Evolutionary conservation across 2,329 filamentous ascomycete genomes (phyloP).

Genomic region (Colletotrichum higginsianum): DNA sequence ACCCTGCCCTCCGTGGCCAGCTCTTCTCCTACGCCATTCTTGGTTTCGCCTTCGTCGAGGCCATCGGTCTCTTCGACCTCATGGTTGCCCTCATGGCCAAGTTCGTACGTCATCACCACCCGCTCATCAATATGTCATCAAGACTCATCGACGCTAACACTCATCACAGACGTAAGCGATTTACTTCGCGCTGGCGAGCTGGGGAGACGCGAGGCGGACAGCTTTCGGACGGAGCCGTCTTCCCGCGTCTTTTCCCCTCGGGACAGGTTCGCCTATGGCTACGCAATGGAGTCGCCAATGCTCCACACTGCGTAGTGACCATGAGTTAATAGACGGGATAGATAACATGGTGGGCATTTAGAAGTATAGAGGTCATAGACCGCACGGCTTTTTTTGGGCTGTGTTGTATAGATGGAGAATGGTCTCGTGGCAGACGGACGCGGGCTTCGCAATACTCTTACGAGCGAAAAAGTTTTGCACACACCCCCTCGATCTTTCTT

Average conservation of each 20-base stretch:
- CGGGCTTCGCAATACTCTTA: slow-evolving; percentile 33
- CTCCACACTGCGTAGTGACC: slow-evolving; percentile 31
- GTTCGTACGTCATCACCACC: slow-evolving; percentile 72
- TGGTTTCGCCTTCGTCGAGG: slow-evolving; percentile 95
- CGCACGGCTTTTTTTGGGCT: slow-evolving; percentile 30
- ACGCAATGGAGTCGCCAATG: slow-evolving; percentile 24
- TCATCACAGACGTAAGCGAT: slow-evolving; percentile 40
- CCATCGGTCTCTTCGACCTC: slow-evolving; percentile 90
- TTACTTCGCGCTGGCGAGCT: slow-evolving; percentile 40
- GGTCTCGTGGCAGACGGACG: slow-evolving; percentile 27
- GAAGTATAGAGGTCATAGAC: slow-evolving; percentile 41
- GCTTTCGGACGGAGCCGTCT: slow-evolving; percentile 36
- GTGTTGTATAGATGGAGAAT: slow-evolving; percentile 42
- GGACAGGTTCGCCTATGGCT: slow-evolving; percentile 39
- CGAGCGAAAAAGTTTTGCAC: slow-evolving; percentile 39
- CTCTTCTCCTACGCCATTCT: slow-evolving; percentile 97
- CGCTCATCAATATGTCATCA: not conserved
- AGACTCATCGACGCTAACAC: slow-evolving; percentile 14
- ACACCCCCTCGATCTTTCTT: slow-evolving; percentile 16
- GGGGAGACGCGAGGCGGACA: slow-evolving; percentile 24
- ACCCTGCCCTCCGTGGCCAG: slow-evolving; percentile 94
- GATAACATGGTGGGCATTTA: slow-evolving; percentile 42
- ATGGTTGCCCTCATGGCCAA: slow-evolving; percentile 97
- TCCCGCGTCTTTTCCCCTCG: slow-evolving; percentile 7
- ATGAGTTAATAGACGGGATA: slow-evolving; percentile 42